Base-by-base conservation (phyloP, 2,329 filamentous ascomycete genomes). In the Colletotrichum lupini region DNA sequence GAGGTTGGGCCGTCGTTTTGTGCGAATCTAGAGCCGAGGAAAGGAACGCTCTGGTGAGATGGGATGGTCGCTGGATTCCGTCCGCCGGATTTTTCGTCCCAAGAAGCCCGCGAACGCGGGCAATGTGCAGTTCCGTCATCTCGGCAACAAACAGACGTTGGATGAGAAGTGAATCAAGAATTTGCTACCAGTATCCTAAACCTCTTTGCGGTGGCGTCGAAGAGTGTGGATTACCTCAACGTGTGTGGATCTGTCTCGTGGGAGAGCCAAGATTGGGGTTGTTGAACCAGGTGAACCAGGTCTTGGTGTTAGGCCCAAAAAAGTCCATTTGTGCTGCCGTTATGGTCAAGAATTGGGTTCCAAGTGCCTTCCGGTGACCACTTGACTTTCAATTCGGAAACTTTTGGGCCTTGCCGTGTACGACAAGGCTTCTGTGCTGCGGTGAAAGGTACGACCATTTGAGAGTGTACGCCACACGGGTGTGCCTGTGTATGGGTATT, bases 41-140 rank as follows among this genome's bases (percentile, higher is more conserved):
- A 35, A 32, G 32, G 28, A 30, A 26, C 37, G 32, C 19, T 63
- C 30, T 24, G 30, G 52, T 30, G 26, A 70, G 55, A 65, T 70
- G 67, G 55, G 30, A 61, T 42, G 60, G 49, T 60, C 37, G 37
- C 56, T 46, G 55, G n/a, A 16, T 28, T 35, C 55, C 32, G 22
- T 57, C 67, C 59, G 60, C 46, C 55, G 35, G 53, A 28, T n/a
- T 37, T 52, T 70, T 68, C 66, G 55, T 70, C 60, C 55, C 60
- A 61, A 56, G 30, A 55, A 59, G 24, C 42, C 35, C 12, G 42
- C 30, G 28, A 16, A 37, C 53, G 19, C 30, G 16, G 26, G 22
- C 52, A 42, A 37, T 52, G 64, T 37, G 64, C 49, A 30, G 35
- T 56, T 57, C 46, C 49, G 35, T 35, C 37, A 46, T 37, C 42